A percentile compares a stretch with the other conserved stretches of the same genome.
phyloP scores from a whole-genome alignment of 257 asterid species.

The Nicotiana knightiana region DNA sequence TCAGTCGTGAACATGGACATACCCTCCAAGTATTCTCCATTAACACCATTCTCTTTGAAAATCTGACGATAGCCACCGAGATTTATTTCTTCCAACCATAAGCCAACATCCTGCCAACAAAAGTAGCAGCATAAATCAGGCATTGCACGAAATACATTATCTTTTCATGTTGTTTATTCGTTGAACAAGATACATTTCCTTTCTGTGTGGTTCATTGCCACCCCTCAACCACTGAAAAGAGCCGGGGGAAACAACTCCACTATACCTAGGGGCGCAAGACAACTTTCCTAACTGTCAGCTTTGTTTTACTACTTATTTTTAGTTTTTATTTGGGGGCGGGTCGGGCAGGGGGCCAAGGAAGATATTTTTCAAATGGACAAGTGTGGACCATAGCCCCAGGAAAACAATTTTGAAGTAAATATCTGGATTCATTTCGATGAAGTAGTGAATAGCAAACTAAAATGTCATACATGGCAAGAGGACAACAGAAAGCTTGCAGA shows the following conservation, averaged over 20 bases:
- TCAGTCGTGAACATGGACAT: conserved; percentile 98
- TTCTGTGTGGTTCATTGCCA: not conserved
- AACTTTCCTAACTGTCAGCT: not conserved
- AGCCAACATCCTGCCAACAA: conserved; percentile 76
- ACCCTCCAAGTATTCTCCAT: conserved; percentile 97
- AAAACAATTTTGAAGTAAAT: not conserved
- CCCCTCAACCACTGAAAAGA: not conserved
- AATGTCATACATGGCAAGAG: not conserved
- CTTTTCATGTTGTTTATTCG: not conserved
- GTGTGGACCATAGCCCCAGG: not conserved
- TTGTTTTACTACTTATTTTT: not conserved
- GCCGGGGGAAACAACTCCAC: not conserved
- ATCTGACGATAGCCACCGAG: conserved; percentile 84
- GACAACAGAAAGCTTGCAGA: not conserved
- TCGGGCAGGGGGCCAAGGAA: not conserved
- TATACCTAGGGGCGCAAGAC: no score
- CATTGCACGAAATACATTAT: not conserved
- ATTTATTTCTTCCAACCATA: conserved; percentile 96
- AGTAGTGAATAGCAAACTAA: not conserved
- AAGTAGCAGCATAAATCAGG: conserved; percentile 15
- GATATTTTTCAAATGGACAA: not conserved
- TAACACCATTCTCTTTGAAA: conserved; percentile 89
- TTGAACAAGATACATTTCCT: not conserved
- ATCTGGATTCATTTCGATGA: not conserved
- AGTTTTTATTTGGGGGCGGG: not conserved